Evolutionary conservation across 164 flowering plant genomes (phyloP).

Genomic region (Aristolochia californica): DNA sequence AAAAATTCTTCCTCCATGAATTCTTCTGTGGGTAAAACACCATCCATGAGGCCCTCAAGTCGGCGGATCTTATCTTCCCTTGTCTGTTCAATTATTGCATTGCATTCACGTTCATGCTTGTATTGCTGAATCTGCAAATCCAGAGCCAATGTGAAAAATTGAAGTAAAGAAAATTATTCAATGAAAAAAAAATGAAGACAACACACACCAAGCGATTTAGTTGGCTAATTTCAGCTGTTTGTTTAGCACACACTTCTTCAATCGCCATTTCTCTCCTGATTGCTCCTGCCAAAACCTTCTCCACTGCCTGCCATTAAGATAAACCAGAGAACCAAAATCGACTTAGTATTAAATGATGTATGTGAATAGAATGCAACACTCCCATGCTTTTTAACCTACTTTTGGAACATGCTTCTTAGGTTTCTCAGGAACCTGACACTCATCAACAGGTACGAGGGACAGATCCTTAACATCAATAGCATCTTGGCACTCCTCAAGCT

Average conservation of each 20-base stretch:
- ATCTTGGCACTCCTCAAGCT: slow-evolving; percentile 16
- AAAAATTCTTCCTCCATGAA: slow-evolving; percentile 77
- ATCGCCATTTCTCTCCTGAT: slow-evolving; percentile 96
- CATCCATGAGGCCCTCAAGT: slow-evolving; percentile 95
- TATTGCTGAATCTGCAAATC: slow-evolving; percentile 75
- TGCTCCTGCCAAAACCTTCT: slow-evolving; percentile 93
- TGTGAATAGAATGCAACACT: not conserved
- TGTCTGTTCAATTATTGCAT: slow-evolving; percentile 65
- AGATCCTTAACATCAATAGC: slow-evolving; percentile 35
- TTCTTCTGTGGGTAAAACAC: slow-evolving; percentile 73
- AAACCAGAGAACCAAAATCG: not conserved
- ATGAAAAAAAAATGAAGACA: slow-evolving; percentile 2
- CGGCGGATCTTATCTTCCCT: slow-evolving; percentile 90
- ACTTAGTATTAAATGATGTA: not conserved
- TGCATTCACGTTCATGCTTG: slow-evolving; percentile 97
- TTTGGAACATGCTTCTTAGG: slow-evolving; percentile 64
- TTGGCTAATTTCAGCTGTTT: slow-evolving; percentile 72
- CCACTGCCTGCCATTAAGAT: slow-evolving; percentile 64
- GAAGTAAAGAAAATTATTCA: not conserved
- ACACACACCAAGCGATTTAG: slow-evolving; percentile 74
- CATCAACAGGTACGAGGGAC: slow-evolving; percentile 58
- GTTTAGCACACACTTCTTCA: slow-evolving; percentile 72
- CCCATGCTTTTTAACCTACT: slow-evolving; percentile 27
- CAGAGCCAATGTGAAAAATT: not conserved
- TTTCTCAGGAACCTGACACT: slow-evolving; percentile 39